Evolutionary conservation across 2,329 filamentous ascomycete genomes (phyloP), one percentile per base, ranked within the genome.

Genomic region (Aureobasidium sp.): DNA sequence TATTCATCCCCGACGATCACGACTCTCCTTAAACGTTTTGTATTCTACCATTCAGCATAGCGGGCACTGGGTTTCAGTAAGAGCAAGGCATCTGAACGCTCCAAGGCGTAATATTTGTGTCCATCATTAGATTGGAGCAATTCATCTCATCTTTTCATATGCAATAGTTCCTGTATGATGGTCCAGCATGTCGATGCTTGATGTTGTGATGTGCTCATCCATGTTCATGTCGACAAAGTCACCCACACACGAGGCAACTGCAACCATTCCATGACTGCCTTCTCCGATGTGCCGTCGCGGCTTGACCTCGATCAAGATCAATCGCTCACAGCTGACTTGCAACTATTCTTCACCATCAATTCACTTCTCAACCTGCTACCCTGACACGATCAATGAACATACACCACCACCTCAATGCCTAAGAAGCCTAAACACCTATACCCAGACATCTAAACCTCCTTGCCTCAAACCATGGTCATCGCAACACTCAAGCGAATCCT

Each of bases 21-120:
- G 56, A 57, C 56, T 55, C 49, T 57, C 56, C 53, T 57, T 57
- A 47, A 57, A 41, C 17, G 30, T 48, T 27, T 34, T 48, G 37
- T 41, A 41, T 50, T 52, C 44, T 25, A 48, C 32, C 32, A 52
- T 40, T 22, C 39, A 55, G 56, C 56, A 57, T 57, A 57, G 56
- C 56, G 56, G 49, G 48, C 38, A 39, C 16, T 29, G 35, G 45
- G 30, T n/a, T 35, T 16, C 6, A 47, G 45, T n/a, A 35, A n/a
- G 32, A 19, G 32, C 32, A 35, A 17, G 41, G 41, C 41, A 45
- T 37, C 6, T 37, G 25, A 35, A 48, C 44, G 32, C 44, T 34
- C 24, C 12, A 12, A 11, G 19, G 42, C 42, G 42, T 35, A 35
- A 45, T 17, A 24, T 35, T 34, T 45, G 27, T 34, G 29, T 35